Evolutionary conservation across 2,329 filamentous ascomycete genomes (phyloP).

Genomic region (Oidium heveae): DNA sequence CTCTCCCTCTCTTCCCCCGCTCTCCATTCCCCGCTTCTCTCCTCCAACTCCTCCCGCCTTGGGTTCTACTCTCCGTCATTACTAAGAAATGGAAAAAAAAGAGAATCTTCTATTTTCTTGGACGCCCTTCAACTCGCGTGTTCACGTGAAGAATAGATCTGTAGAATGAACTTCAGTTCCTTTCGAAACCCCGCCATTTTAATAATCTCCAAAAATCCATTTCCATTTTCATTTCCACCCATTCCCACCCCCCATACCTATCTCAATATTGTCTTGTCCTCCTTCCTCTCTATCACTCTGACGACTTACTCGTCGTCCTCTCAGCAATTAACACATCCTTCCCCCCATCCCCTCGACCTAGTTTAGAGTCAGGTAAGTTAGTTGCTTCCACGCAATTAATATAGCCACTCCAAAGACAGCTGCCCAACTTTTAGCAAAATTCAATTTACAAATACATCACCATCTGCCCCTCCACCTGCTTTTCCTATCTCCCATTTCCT

Average conservation of each 20-base stretch:
- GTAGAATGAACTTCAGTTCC: background rate
- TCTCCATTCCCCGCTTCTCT: background rate
- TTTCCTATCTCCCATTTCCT: too few relatives aligned
- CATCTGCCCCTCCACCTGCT: too few relatives aligned
- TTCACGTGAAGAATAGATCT: background rate
- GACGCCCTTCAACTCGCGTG: background rate
- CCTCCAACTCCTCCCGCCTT: background rate
- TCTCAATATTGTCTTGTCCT: background rate
- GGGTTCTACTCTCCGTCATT: background rate
- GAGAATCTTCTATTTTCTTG: background rate
- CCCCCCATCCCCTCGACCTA: too few relatives aligned
- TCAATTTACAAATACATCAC: too few relatives aligned
- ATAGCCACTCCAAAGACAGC: too few relatives aligned
- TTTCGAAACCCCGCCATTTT: background rate
- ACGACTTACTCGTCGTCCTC: too few relatives aligned
- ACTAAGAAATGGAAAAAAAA: background rate
- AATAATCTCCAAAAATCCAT: background rate
- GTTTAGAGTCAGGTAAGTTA: too few relatives aligned
- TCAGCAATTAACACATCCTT: too few relatives aligned
- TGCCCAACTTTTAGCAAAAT: too few relatives aligned
- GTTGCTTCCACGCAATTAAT: too few relatives aligned
- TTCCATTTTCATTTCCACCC: background rate
- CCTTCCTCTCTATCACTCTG: too few relatives aligned
- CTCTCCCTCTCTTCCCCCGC: background rate
- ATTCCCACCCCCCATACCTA: background rate